Evolutionary conservation across 306 rosid species (phyloP), one percentile per base, ranked within the genome.

Genomic region (Adenanthera pavonina): DNA sequence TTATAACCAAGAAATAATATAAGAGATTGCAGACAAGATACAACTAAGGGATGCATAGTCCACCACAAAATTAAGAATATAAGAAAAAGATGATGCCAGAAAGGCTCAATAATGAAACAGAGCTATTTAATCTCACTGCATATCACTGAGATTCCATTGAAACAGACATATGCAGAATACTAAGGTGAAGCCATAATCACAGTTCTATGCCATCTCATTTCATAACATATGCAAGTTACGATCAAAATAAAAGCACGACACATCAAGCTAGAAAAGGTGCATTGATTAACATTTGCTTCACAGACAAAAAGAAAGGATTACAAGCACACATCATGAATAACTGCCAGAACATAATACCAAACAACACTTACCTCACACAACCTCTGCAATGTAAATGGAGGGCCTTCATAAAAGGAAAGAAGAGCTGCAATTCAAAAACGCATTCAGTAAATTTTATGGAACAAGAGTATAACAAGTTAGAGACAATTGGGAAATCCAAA

Each of bases 361-460:
- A 48, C 30, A 41, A 46, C 36, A 74, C 46, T 74, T 84, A 95
- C 99, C 96, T 95, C 99, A 68, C 97, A 90, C 62, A 95, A 86
- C 90, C 99, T 90, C 78, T 95, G 99, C 89, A 95, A 87, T 3
- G 99, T 95, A 85, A 95, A 95, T 20, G 97, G 99, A 59, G 99
- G 99, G 72, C 99, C 99, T 77, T 90, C 92, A n/a, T 79, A 78
- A 87, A 95, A 95, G 83, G 85, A 84, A 61, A 81, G 69, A 81
- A 92, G 91, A 49, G 88, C 99, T 92, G 97, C 85, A 89, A 81
- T 48, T 56, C 72, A 88, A 65, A 88, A 80, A 72, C 79, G 83
- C 71, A 72, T 46, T 46, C 35, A 68, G 79, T 70, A 75, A 75
- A 25, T 77, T 57, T 52, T 68, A 61, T 30, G 40, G 53, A 53